These are phyloP conservation scores for Salix dunnii DNA, from an alignment of 345 rosid species.

Conservation along the genomic window DNA sequence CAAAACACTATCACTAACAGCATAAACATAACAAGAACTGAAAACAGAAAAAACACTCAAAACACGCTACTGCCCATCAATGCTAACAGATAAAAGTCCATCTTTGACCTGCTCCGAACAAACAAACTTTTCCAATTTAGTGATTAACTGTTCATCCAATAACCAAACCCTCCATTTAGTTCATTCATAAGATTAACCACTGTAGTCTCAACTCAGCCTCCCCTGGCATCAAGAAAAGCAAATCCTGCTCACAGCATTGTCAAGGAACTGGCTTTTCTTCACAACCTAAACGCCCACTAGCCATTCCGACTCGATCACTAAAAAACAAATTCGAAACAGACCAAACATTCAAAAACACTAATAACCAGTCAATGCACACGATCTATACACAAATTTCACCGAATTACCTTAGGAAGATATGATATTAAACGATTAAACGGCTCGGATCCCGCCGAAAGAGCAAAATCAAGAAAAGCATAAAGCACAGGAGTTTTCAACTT, in stretches of 20 bases:
- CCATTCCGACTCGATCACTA: background rate
- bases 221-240: background rate
- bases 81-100: background rate
- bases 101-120: background rate
- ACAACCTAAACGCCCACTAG: background rate
- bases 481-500: conserved; percentile 53
- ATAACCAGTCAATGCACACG: background rate
- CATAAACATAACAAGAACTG: background rate
- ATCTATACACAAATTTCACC: background rate
- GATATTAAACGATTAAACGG: conserved; percentile 45
- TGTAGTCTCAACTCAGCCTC: background rate
- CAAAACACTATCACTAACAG: background rate
- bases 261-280: background rate
- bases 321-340: background rate
- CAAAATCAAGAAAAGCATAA: conserved; percentile 56
- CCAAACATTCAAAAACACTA: background rate
- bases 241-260: background rate
- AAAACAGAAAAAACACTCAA: background rate
- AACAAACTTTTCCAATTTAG: background rate
- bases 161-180: background rate
- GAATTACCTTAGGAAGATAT: conserved; percentile 57
- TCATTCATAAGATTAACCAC: background rate
- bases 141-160: background rate
- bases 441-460: conserved; percentile 62
- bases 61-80: background rate